These are phyloP conservation scores for Urostyla sp. DNA, from an alignment of 73 alveolate genomes.

Conservation along the genomic window DNA sequence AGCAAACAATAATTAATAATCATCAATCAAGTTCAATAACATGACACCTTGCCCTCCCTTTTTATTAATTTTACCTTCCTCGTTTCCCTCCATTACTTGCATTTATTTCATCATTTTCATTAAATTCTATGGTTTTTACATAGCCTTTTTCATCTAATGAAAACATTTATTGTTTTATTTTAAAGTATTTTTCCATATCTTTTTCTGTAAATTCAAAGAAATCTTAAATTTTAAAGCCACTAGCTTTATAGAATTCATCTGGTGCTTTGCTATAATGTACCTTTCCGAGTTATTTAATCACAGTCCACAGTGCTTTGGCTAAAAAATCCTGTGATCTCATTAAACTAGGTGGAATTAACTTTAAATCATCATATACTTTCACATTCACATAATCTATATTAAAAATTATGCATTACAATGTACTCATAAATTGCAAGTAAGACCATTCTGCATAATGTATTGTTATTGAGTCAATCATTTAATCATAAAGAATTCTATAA, in stretches of 20 bases:
- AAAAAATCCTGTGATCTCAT: neutral
- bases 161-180: neutral
- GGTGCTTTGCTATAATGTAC: neutral
- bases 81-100: neutral
- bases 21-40: neutral
- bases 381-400: neutral
- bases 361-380: neutral
- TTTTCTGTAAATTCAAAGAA: neutral
- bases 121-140: neutral
- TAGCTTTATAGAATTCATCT: neutral
- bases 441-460: constrained; percentile 34
- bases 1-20: neutral
- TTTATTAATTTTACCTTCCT: neutral
- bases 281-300: neutral
- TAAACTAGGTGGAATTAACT: neutral
- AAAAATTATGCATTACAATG: no score
- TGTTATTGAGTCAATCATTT: neutral
- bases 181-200: neutral
- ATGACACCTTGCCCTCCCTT: neutral
- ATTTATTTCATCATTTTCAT: neutral
- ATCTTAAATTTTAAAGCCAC: neutral
- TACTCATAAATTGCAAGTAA: neutral
- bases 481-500: neutral
- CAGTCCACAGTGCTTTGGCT: neutral
- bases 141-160: neutral